Conservation (phyloP, 2,329 filamentous ascomycete genomes). For the Calonectria crousiana region DNA sequence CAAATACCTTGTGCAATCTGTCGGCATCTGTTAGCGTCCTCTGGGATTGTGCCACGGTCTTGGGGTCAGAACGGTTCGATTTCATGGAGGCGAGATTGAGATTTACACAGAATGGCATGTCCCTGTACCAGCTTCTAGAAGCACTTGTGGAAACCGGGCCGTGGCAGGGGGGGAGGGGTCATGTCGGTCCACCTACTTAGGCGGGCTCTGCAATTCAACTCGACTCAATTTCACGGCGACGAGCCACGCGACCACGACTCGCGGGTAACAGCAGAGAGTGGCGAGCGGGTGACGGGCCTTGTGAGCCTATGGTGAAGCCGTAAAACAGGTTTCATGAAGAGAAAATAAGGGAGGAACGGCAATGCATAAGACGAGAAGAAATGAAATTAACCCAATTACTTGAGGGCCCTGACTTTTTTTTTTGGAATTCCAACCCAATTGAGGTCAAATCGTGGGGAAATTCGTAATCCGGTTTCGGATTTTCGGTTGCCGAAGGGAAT, state of each 20-base stretch:
- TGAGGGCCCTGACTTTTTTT: background rate
- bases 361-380: background rate
- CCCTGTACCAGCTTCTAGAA: slow-evolving; percentile 44
- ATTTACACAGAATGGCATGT: slow-evolving; percentile 34
- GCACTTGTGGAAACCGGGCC: slow-evolving; percentile 40
- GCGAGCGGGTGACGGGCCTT: slow-evolving; percentile 5
- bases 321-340: background rate
- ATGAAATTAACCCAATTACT: background rate
- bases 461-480: background rate
- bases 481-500: background rate
- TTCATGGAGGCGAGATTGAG: slow-evolving; percentile 39
- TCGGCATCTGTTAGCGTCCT: slow-evolving; percentile 29
- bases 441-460: background rate
- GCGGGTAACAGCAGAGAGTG: slow-evolving; percentile 6
- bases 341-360: background rate
- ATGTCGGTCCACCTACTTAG: slow-evolving; percentile 25
- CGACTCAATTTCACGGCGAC: slow-evolving; percentile 44
- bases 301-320: background rate
- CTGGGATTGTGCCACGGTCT: slow-evolving; percentile 33
- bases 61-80: slow-evolving; percentile 20
- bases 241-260: slow-evolving; percentile 32
- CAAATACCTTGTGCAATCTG: slow-evolving; percentile 14
- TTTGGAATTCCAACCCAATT: background rate
- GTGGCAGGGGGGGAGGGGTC: slow-evolving; percentile 27
- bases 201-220: slow-evolving; percentile 37